These are phyloP conservation scores for Adansonia rubrostipa DNA, from an alignment of 441 rosid genomes.

Conservation along the genomic window DNA sequence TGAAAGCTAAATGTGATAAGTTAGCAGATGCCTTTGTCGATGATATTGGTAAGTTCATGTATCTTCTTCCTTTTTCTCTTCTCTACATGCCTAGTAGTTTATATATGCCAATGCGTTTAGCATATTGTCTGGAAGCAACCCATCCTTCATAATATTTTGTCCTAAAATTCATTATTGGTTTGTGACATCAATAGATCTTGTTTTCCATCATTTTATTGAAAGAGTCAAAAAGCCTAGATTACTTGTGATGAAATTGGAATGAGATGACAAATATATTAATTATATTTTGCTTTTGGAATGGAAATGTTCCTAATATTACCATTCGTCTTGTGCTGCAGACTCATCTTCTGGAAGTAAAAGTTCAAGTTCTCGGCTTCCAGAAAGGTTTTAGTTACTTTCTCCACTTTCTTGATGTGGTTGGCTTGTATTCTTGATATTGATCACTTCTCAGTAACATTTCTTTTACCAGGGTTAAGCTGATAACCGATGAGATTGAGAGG, in stretches of 20 bases:
- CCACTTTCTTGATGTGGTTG: slow-evolving; percentile 24
- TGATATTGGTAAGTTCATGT: slow-evolving; percentile 67
- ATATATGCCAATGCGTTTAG: slow-evolving; percentile 13
- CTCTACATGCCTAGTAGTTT: not conserved
- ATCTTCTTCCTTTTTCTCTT: slow-evolving; percentile 9
- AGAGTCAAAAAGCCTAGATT: not conserved
- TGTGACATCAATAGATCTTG: slow-evolving; percentile 9
- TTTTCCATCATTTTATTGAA: not conserved
- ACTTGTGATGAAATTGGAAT: not conserved
- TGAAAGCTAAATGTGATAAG: slow-evolving; percentile 84
- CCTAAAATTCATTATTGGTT: slow-evolving; percentile 1
- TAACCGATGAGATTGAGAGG: slow-evolving; percentile 93
- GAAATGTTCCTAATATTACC: slow-evolving; percentile 1
- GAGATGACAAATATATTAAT: not conserved
- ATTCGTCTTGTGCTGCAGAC: slow-evolving; percentile 52
- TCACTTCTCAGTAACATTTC: slow-evolving; percentile 8
- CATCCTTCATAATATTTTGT: slow-evolving; percentile 1
- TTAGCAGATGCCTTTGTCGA: slow-evolving; percentile 84
- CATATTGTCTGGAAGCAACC: not conserved
- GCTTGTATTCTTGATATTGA: not conserved
- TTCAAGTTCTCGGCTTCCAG: slow-evolving; percentile 84
- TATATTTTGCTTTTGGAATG: not conserved
- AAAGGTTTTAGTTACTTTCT: slow-evolving; percentile 61
- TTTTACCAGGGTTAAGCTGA: slow-evolving; percentile 73
- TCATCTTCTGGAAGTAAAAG: slow-evolving; percentile 65